phyloP scores from a whole-genome alignment of 2,329 filamentous ascomycete genomes.

The Alternaria sp. region DNA sequence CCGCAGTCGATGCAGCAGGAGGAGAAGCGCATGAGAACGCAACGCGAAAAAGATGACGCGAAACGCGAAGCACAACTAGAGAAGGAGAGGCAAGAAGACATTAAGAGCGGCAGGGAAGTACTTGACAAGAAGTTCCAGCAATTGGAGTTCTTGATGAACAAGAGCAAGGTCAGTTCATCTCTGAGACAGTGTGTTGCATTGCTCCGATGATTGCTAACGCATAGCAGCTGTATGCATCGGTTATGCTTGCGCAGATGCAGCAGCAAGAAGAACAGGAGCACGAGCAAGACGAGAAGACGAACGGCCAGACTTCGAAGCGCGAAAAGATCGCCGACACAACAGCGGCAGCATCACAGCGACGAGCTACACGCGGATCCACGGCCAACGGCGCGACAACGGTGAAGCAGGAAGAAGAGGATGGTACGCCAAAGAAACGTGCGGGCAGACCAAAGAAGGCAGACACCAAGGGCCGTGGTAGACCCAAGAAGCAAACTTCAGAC shows the following conservation, averaged over 20 bases:
- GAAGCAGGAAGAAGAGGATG: constrained; percentile 26
- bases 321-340: constrained; percentile 56
- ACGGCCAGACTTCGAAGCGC: constrained; percentile 53
- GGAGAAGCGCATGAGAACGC: constrained; percentile 53
- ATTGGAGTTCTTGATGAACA: constrained; percentile 59
- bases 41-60: constrained; percentile 53
- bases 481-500: constrained; percentile 50
- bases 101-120: constrained; percentile 53
- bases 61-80: constrained; percentile 54
- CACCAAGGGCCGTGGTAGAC: constrained; percentile 43
- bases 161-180: constrained; percentile 51
- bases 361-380: constrained; percentile 52
- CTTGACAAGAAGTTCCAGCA: constrained; percentile 60
- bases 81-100: constrained; percentile 54
- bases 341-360: constrained; percentile 54
- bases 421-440: constrained; percentile 31
- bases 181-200: no score
- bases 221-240: constrained; percentile 54
- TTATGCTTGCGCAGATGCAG: constrained; percentile 62
- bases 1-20: constrained; percentile 54
- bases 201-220: neutral
- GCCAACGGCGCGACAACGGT: constrained; percentile 17
- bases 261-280: constrained; percentile 57
- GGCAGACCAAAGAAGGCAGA: constrained; percentile 50
- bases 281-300: constrained; percentile 53